phyloP scores from a whole-genome alignment of 1,284 basidiomycete genomes.

The Volvariella surrecta region DNA sequence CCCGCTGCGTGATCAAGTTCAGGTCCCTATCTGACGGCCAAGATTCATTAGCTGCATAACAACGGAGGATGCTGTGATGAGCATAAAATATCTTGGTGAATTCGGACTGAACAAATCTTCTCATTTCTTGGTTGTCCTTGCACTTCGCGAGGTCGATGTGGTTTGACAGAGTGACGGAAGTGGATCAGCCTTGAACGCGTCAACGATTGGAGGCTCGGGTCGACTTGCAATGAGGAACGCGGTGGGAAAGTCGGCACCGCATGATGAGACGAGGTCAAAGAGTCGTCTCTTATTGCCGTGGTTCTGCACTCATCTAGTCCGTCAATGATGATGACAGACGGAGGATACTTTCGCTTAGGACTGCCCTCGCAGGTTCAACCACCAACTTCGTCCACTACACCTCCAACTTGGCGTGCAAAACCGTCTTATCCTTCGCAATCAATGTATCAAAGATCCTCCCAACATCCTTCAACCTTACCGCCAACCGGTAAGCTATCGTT shows the following conservation, averaged over 20 bases:
- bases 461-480: neutral
- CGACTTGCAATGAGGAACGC: neutral
- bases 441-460: neutral
- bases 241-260: neutral
- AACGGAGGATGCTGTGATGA: neutral
- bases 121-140: too few species aligned
- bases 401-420: neutral
- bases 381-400: neutral
- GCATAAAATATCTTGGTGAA: too few species aligned
- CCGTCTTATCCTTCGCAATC: neutral
- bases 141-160: too few species aligned
- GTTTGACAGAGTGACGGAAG: too few species aligned
- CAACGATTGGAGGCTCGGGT: neutral
- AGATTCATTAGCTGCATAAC: constrained; percentile 1
- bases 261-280: neutral
- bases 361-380: neutral
- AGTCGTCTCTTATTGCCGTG: neutral
- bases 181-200: neutral
- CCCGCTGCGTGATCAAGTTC: constrained; percentile 9
- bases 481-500: neutral
- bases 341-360: neutral
- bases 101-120: too few species aligned
- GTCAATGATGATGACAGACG: neutral
- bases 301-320: neutral
- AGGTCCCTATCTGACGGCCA: constrained; percentile 11